These are phyloP conservation scores for Epichloe festucae DNA, from an alignment of 2,329 filamentous ascomycete species.

Conservation along the genomic window DNA sequence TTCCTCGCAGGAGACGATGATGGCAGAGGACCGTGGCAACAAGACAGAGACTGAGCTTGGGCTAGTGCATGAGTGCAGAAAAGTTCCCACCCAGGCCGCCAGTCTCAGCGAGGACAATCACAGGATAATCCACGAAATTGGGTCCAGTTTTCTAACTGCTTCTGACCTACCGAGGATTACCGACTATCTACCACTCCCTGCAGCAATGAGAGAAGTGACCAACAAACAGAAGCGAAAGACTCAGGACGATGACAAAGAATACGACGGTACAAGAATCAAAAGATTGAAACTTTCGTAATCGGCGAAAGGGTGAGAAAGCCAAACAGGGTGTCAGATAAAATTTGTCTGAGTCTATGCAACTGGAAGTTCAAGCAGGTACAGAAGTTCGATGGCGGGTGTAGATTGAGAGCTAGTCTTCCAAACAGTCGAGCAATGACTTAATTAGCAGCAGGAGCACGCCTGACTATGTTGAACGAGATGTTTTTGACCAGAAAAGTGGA, in stretches of 20 bases:
- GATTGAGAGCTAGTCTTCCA: not conserved
- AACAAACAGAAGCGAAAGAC: not conserved
- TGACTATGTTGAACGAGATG: not conserved
- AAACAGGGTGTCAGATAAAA: not conserved
- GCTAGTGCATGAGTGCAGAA: slow-evolving; percentile 12
- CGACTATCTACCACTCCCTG: not conserved
- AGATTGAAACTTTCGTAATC: not conserved
- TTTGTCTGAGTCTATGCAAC: not conserved
- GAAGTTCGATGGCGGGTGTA: not conserved
- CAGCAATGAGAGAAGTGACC: not conserved
- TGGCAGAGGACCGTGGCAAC: not conserved
- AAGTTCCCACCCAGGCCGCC: slow-evolving; percentile 6
- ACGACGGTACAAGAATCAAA: not conserved
- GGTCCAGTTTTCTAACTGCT: slow-evolving; percentile 10
- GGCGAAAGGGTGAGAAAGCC: not conserved
- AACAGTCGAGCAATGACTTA: not conserved
- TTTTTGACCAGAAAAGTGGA: not conserved
- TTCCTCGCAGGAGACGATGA: slow-evolving; percentile 7
- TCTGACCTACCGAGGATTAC: slow-evolving; percentile 4
- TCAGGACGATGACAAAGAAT: not conserved
- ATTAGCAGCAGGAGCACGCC: not conserved
- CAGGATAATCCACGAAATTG: slow-evolving; percentile 17
- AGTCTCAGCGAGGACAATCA: slow-evolving; percentile 5
- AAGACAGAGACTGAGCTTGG: slow-evolving; percentile 9
- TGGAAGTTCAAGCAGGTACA: not conserved